Evolutionary conservation across 495 filamentous ascomycete genomes (phyloP), one percentile per base, ranked within the genome.

Genomic region (Aspergillus panamensis): DNA sequence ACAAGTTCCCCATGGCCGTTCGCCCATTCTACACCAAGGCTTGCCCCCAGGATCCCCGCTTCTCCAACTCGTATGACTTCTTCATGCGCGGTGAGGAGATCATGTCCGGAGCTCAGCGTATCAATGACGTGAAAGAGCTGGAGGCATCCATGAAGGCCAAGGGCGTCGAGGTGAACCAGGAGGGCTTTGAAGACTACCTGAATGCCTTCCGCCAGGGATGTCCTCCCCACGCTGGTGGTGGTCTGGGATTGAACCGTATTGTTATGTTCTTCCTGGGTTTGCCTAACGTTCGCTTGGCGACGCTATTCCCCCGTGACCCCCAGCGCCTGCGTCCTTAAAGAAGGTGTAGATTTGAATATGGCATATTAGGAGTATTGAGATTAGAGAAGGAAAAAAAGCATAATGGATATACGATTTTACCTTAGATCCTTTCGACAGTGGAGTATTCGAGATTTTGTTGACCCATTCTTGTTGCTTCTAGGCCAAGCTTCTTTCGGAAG

Each of bases 41-140:
- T 55, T 86, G 89, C 68, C 82, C 86, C 8, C 61, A 80, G 49
- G 82, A 87, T 71, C 77, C 85, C 56, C 77, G 78, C 30, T 81
- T 90, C 64, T 88, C 84, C 51, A 93, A 95, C 73, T 88, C 86
- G 6, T 96, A 90, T 77, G 91, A 96, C 75, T 90, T 96, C 80
- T 92, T 95, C 80, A 89, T 96, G 87, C 86, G 92, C 62, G 89
- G 89, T 17, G 89, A 96, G 74, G 92, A 93, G 74, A 92, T 95
- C 69, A 83, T 92, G 73, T 88, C 84, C 12, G 91, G 91, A 51
- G 91, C 89, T 29, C 91, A 96, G 78, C 88, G 91, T 73, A 87
- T 96, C 65, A 80, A 96, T 79, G 71, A 88, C 61, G 81, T 89
- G 35, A 79, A 77, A 33, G 80, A 88, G 70, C 79, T 96, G 42